Conservation (phyloP, 106 monocot genomes). For the Iris macrosiphon region DNA sequence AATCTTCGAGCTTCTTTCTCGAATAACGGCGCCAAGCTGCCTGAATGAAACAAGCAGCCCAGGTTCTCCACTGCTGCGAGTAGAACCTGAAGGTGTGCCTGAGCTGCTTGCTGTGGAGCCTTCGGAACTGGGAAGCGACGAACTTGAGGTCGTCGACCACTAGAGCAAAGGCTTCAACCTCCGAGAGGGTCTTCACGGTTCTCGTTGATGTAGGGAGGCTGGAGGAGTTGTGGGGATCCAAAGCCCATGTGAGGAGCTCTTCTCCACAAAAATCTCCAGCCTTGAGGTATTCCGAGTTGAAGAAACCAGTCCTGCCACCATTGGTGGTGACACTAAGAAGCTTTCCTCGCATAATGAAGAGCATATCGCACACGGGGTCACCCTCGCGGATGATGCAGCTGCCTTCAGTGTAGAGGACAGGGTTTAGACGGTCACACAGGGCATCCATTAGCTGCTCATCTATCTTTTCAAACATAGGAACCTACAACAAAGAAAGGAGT, state of each 20-base stretch:
- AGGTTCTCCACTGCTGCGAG: constrained; percentile 57
- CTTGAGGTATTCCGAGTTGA: constrained; percentile 31
- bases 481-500: constrained; percentile 17
- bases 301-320: constrained; percentile 51
- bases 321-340: constrained; percentile 35
- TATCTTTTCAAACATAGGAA: constrained; percentile 55
- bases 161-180: constrained; percentile 53
- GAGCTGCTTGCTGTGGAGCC: constrained; percentile 47
- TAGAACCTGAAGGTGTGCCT: constrained; percentile 40
- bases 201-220: constrained; percentile 43
- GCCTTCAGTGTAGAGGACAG: constrained; percentile 37
- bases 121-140: constrained; percentile 48
- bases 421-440: constrained; percentile 48
- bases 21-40: constrained; percentile 47
- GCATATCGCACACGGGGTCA: constrained; percentile 56
- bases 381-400: constrained; percentile 51
- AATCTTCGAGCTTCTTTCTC: constrained; percentile 47
- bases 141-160: constrained; percentile 49
- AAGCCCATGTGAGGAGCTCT: constrained; percentile 59
- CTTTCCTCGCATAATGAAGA: constrained; percentile 52
- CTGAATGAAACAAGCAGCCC: constrained; percentile 60
- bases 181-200: constrained; percentile 30
- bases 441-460: constrained; percentile 56
- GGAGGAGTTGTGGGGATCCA: constrained; percentile 25
- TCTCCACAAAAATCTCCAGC: constrained; percentile 58